A percentile compares a stretch with the other conserved stretches of the same genome.
phyloP scores from a whole-genome alignment of 2,329 filamentous ascomycete genomes.

The Neurospora sp. region DNA sequence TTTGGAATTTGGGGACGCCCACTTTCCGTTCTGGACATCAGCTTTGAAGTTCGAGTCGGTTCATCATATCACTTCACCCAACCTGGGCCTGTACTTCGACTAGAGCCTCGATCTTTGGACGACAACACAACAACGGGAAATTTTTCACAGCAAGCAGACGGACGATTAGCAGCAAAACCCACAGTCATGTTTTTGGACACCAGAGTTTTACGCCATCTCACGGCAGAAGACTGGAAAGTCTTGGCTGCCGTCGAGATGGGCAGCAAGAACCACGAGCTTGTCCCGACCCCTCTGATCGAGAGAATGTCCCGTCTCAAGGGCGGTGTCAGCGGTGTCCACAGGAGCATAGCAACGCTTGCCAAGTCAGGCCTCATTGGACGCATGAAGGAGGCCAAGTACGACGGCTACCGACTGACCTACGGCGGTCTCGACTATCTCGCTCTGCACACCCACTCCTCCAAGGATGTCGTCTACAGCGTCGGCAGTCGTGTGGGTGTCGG shows the following conservation, averaged over 20 bases:
- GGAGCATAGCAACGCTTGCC: constrained; percentile 78
- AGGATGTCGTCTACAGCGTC: constrained; percentile 77
- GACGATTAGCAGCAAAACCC: background rate
- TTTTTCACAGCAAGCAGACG: background rate
- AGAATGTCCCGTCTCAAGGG: constrained; percentile 74
- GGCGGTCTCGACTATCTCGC: constrained; percentile 97
- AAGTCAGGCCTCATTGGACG: constrained; percentile 87
- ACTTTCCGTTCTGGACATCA: background rate
- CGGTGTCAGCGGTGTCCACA: constrained; percentile 69
- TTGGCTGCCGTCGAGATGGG: constrained; percentile 88
- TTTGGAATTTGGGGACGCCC: background rate
- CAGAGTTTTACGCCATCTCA: constrained; percentile 84
- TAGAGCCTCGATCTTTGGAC: background rate
- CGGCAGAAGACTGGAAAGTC: constrained; percentile 88
- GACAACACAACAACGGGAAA: background rate
- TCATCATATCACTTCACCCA: background rate
- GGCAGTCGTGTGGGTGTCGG: constrained; percentile 92
- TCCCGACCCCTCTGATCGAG: constrained; percentile 81
- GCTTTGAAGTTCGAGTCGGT: background rate
- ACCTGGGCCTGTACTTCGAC: background rate
- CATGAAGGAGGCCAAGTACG: constrained; percentile 93
- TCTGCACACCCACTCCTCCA: constrained; percentile 75
- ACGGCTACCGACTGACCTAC: constrained; percentile 93
- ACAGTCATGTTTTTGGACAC: constrained; percentile 84
- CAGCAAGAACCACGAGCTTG: constrained; percentile 93